Base-by-base conservation (phyloP, 2,329 filamentous ascomycete species). In the Sporothrix protearum region DNA sequence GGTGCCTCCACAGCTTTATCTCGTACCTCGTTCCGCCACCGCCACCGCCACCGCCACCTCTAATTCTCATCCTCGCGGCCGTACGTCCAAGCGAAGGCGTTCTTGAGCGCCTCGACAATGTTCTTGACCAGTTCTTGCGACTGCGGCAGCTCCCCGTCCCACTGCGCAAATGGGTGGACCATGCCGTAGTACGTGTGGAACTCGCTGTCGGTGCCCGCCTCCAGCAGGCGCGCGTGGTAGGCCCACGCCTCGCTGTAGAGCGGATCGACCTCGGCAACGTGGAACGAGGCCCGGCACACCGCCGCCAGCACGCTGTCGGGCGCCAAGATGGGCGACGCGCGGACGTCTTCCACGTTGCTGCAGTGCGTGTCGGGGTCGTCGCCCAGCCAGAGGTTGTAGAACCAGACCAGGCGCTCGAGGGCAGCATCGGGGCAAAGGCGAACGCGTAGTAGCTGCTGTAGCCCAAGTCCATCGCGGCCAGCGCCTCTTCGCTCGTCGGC, bases 361-460 rank as follows among this genome's bases (percentile, higher is more conserved):
- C 25, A 59, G 45, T 67, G 59, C 3, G 53, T 57, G 0, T 45
- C 69, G 36, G 71, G 49, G 6, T 71, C 70, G 9, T 53, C 33
- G 3, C 73, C 73, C 2, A 74, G 71, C 71, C 71, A 74, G n/a
- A 42, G n/a, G 19, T 57, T 70, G 63, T 74, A 73, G 69, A 73
- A 74, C 73, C 73, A 74, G 12, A 71, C 66, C 4, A 74, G 69
- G 1, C 71, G 71, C 53, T 59, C 57, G 16, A 74, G 68, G 73
- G 73, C 28, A 74, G 69, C 69, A 71, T 71, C 3, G 73, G 73
- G 1, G 73, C 73, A 61, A 70, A 73, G 9, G 72, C 69, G 19
- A 47, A 42, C 8, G 16, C 28, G n/a, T 25, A 33, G 69, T 73
- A 73, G 68, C 67, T 71, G 16, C 68, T 68, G 49, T 74, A 74